phyloP scores from a whole-genome alignment of 2,329 filamentous ascomycete species.

The Gnomoniopsis sp. region DNA sequence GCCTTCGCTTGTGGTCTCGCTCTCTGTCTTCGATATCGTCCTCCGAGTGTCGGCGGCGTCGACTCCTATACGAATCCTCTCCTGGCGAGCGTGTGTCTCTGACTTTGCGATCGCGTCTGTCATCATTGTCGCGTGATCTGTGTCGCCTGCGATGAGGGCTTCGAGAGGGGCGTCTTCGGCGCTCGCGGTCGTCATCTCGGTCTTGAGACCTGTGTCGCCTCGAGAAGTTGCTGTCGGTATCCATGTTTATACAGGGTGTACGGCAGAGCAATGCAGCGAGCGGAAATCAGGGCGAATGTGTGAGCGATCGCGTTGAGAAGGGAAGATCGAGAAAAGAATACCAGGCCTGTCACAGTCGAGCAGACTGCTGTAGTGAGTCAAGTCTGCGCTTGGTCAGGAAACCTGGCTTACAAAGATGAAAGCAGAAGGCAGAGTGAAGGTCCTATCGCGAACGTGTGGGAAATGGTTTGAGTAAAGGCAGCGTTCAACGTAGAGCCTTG shows the following conservation, averaged over 20 bases:
- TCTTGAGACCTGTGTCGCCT: conserved; percentile 8
- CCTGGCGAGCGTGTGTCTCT: conserved; percentile 8
- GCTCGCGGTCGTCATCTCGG: conserved; percentile 1
- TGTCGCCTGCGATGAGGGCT: conserved; percentile 5
- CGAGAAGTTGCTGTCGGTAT: not conserved
- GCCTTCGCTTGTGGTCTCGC: not conserved
- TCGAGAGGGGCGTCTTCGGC: conserved; percentile 9
- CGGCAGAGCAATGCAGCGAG: not conserved
- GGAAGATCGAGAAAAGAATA: not conserved
- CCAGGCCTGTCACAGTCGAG: no score
- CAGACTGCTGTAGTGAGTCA: no score
- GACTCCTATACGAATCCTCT: conserved; percentile 3
- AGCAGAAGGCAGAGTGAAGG: not conserved
- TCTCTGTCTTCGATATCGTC: not conserved
- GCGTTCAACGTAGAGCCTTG: no score
- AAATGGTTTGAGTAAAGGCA: no score
- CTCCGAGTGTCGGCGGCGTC: not conserved
- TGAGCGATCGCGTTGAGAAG: not conserved
- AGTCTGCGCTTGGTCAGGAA: no score
- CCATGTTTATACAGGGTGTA: not conserved
- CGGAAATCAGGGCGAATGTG: not conserved
- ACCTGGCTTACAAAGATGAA: not conserved
- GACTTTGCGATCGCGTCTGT: not conserved
- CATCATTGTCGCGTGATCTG: conserved; percentile 3
- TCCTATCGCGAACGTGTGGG: no score